Conservation (phyloP, 1,139 yeast genomes). For the Candida tropicalis region DNA sequence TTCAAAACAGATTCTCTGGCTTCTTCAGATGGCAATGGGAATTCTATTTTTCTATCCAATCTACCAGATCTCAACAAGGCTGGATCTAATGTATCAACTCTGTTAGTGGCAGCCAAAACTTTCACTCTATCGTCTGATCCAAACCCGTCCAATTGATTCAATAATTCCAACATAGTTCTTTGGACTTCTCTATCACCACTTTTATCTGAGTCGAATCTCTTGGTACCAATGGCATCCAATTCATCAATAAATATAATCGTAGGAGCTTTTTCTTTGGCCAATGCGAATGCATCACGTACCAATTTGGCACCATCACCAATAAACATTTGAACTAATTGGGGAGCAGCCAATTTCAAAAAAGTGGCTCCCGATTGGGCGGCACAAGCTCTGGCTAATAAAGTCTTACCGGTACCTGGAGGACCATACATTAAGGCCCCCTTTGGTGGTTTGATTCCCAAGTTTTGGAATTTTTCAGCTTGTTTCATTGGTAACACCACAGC, state of each 20-base stretch:
- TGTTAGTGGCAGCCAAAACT: constrained; percentile 96
- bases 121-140: constrained; percentile 98
- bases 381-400: constrained; percentile 95
- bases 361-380: constrained; percentile 99
- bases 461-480: constrained; percentile 94
- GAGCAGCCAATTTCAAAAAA: constrained; percentile 93
- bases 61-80: constrained; percentile 97
- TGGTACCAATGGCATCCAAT: constrained; percentile 98
- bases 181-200: constrained; percentile 99
- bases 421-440: constrained; percentile 99
- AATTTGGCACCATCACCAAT: constrained; percentile 99
- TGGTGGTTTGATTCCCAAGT: constrained; percentile 93
- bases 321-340: constrained; percentile 98
- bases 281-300: constrained; percentile 97
- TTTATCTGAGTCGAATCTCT: constrained; percentile 96
- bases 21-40: constrained; percentile 96
- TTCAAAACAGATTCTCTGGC: constrained; percentile 95
- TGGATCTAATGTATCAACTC: constrained; percentile 97
- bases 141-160: constrained; percentile 96
- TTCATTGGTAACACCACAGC: constrained; percentile 99
- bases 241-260: constrained; percentile 97
- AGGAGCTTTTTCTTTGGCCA: constrained; percentile 98
- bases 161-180: constrained; percentile 96
- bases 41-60: constrained; percentile 95
- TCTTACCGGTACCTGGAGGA: constrained; percentile 99